Conservation (phyloP, 352 stramenopile species). For the Plasmopara halstedii region DNA sequence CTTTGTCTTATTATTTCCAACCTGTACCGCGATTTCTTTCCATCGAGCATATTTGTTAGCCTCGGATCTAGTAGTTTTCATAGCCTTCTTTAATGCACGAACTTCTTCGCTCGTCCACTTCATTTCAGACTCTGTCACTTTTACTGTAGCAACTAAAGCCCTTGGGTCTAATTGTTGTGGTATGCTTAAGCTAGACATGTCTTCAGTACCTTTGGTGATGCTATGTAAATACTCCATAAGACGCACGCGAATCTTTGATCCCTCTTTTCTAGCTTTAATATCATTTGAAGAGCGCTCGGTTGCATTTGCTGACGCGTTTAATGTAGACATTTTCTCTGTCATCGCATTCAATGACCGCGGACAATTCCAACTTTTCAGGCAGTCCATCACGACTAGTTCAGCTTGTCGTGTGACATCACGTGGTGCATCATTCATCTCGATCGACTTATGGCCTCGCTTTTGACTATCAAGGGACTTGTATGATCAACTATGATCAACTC, state of each 20-base stretch:
- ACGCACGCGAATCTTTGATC: constrained; percentile 1
- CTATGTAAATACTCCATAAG: constrained; percentile 51
- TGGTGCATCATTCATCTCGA: constrained; percentile 6
- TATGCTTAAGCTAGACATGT: neutral
- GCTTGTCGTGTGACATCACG: constrained; percentile 47
- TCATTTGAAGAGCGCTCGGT: constrained; percentile 52
- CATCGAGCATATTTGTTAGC: constrained; percentile 70
- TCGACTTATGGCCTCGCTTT: neutral
- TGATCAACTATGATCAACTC: neutral
- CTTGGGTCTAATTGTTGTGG: constrained; percentile 1
- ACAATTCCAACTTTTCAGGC: constrained; percentile 50
- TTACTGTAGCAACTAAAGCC: constrained; percentile 6
- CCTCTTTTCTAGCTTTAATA: constrained; percentile 41
- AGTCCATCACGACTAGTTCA: constrained; percentile 67
- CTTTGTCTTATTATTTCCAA: constrained; percentile 60
- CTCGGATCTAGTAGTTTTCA: constrained; percentile 52
- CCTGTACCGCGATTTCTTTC: constrained; percentile 51
- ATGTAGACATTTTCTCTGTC: constrained; percentile 24
- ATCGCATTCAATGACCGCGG: constrained; percentile 46
- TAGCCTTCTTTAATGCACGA: constrained; percentile 51
- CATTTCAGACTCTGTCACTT: constrained; percentile 13
- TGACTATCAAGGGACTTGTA: neutral
- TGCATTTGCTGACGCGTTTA: constrained; percentile 16
- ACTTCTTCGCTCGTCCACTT: constrained; percentile 58
- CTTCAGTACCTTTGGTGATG: constrained; percentile 2